A percentile compares a stretch with the other conserved stretches of the same genome.
These are phyloP conservation scores for Tuber melanosporum DNA, from an alignment of 495 filamentous ascomycete genomes.

Conservation along the genomic window DNA sequence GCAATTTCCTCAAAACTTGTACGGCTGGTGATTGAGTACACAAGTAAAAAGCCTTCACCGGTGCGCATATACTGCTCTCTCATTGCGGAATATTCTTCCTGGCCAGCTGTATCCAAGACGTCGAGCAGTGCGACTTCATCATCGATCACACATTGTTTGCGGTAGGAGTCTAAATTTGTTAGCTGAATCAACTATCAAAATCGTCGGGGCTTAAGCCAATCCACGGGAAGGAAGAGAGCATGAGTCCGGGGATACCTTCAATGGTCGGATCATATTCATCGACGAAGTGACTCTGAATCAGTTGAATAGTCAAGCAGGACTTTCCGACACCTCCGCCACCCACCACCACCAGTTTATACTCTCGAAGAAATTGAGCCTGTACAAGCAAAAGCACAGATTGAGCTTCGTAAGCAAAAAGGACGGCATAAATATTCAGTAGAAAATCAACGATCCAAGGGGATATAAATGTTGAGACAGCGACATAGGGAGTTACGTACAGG, in stretches of 20 bases:
- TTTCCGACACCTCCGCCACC: conserved; percentile 98
- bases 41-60: conserved; percentile 93
- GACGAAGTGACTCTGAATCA: conserved; percentile 98
- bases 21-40: conserved; percentile 95
- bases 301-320: conserved; percentile 97
- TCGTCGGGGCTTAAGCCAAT: neutral
- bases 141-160: conserved; percentile 98
- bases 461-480: neutral
- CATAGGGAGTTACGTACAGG: neutral
- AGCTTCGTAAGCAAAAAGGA: neutral
- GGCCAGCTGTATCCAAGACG: conserved; percentile 94
- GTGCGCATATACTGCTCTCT: conserved; percentile 99
- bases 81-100: conserved; percentile 99
- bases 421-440: neutral
- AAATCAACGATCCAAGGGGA: neutral
- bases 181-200: neutral
- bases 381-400: conserved; percentile 9
- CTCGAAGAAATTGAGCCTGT: conserved; percentile 74
- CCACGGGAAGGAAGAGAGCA: neutral
- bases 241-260: conserved; percentile 63
- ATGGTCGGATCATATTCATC: conserved; percentile 99
- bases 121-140: conserved; percentile 96
- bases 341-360: conserved; percentile 98
- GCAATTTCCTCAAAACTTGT: conserved; percentile 97
- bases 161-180: conserved; percentile 75